phyloP scores from a whole-genome alignment of 2,329 filamentous ascomycete genomes.

The Teratosphaeria epicoccoides region DNA sequence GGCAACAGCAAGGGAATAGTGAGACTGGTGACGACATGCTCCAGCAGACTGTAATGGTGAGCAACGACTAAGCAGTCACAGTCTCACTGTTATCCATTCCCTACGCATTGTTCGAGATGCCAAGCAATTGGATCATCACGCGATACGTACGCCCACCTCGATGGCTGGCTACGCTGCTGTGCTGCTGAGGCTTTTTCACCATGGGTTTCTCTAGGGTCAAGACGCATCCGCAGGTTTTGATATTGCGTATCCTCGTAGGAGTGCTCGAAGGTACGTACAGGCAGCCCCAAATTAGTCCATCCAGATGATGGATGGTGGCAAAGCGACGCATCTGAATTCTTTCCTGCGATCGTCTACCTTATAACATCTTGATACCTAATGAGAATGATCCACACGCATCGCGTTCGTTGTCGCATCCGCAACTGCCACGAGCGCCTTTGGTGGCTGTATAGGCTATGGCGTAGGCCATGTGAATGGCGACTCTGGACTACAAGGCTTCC shows the following conservation, averaged over 20 bases:
- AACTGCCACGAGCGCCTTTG: constrained; percentile 45
- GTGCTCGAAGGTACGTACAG: background rate
- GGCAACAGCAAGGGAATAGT: no score
- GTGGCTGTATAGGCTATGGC: constrained; percentile 49
- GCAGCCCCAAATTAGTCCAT: background rate
- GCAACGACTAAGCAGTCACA: constrained; percentile 45
- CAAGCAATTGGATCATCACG: constrained; percentile 33
- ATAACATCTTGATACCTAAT: background rate
- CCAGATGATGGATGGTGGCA: background rate
- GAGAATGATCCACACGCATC: background rate
- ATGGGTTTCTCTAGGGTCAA: constrained; percentile 28
- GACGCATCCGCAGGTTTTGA: constrained; percentile 23
- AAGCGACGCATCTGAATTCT: background rate
- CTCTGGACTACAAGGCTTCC: constrained; percentile 32
- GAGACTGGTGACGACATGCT: constrained; percentile 52
- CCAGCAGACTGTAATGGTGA: constrained; percentile 49
- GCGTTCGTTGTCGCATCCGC: constrained; percentile 38
- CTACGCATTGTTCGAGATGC: constrained; percentile 25
- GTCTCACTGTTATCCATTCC: constrained; percentile 25
- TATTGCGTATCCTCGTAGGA: background rate
- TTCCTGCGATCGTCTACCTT: background rate
- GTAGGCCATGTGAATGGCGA: constrained; percentile 44
- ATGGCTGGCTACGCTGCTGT: constrained; percentile 30
- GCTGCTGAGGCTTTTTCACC: constrained; percentile 30
- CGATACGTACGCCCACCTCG: constrained; percentile 28